phyloP scores from a whole-genome alignment of 228 moss, liverwort and hornwort species.

The Sphagnum magellanicum region DNA sequence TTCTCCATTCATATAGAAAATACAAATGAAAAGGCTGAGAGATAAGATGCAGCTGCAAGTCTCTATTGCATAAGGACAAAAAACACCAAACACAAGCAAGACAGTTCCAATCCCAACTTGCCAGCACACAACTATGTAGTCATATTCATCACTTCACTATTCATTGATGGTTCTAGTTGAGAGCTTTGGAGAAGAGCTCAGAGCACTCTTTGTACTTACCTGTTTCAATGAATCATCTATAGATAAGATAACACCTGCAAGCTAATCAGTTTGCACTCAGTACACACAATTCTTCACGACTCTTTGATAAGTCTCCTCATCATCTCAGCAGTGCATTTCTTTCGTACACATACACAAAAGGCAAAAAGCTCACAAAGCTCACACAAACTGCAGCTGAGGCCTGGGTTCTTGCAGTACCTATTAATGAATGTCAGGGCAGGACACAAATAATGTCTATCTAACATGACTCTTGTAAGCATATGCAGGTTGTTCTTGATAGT shows the following conservation, averaged over 20 bases:
- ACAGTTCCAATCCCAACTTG: no score
- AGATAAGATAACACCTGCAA: slow-evolving; percentile 5
- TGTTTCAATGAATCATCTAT: no score
- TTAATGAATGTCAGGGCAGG: slow-evolving; percentile 10
- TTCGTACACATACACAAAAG: slow-evolving; percentile 46
- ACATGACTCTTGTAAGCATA: slow-evolving; percentile 89
- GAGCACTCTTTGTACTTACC: no score
- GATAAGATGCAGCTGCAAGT: no score
- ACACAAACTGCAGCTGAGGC: neutral
- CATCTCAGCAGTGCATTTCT: slow-evolving; percentile 35
- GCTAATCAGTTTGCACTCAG: slow-evolving; percentile 44
- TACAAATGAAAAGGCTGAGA: no score
- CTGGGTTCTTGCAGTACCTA: neutral
- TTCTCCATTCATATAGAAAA: no score
- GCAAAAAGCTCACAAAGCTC: slow-evolving; percentile 26
- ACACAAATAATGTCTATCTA: slow-evolving; percentile 40
- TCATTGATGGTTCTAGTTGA: no score
- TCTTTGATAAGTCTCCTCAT: slow-evolving; percentile 18
- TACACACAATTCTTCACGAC: slow-evolving; percentile 24
- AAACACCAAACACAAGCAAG: no score
- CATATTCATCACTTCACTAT: no score
- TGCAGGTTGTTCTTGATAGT: slow-evolving; percentile 86
- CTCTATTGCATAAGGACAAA: no score
- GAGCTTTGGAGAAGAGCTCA: no score
- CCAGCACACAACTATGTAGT: no score